Percentiles rank a stretch among this genome's conserved stretches.
These are phyloP conservation scores for Saccharomyces hybrid DNA, from an alignment of 1,139 yeast species.

Conservation along the genomic window DNA sequence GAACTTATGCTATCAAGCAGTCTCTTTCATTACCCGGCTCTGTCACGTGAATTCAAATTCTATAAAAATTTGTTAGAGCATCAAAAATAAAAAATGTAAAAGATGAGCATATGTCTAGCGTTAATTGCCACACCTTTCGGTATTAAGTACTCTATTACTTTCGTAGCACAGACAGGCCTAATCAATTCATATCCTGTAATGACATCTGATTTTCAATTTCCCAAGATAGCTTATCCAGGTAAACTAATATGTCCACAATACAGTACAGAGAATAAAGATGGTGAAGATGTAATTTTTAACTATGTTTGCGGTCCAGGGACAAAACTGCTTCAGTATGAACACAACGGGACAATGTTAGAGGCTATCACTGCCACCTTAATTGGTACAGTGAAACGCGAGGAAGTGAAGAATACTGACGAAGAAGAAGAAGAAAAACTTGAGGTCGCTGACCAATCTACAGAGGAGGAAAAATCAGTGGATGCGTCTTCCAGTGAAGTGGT, in stretches of 20 bases:
- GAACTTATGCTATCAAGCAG: too few species aligned
- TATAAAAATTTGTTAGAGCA: not conserved
- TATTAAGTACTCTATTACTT: too few species aligned
- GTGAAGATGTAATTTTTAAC: slow-evolving; percentile 30
- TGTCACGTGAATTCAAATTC: not conserved
- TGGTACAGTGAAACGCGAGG: slow-evolving; percentile 45
- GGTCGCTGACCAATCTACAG: slow-evolving; percentile 5
- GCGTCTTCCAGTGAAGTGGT: slow-evolving; percentile 3
- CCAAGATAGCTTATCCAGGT: slow-evolving; percentile 64
- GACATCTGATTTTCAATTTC: slow-evolving; percentile 22
- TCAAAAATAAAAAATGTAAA: not conserved
- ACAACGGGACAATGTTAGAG: slow-evolving; percentile 21
- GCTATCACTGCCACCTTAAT: slow-evolving; percentile 60
- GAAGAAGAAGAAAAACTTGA: slow-evolving; percentile 9
- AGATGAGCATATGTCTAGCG: not conserved
- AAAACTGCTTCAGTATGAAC: slow-evolving; percentile 24
- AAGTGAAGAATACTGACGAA: slow-evolving; percentile 12
- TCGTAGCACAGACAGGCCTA: too few species aligned
- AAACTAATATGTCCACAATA: slow-evolving; percentile 49
- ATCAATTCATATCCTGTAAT: too few species aligned
- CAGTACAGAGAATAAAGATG: slow-evolving; percentile 27
- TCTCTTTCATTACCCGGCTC: not conserved
- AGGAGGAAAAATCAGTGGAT: slow-evolving; percentile 2
- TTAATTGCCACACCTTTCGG: not conserved
- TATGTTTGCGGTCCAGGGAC: slow-evolving; percentile 47